Base-by-base conservation (phyloP, 2,329 filamentous ascomycete genomes). In the Simplicillium sp. region DNA sequence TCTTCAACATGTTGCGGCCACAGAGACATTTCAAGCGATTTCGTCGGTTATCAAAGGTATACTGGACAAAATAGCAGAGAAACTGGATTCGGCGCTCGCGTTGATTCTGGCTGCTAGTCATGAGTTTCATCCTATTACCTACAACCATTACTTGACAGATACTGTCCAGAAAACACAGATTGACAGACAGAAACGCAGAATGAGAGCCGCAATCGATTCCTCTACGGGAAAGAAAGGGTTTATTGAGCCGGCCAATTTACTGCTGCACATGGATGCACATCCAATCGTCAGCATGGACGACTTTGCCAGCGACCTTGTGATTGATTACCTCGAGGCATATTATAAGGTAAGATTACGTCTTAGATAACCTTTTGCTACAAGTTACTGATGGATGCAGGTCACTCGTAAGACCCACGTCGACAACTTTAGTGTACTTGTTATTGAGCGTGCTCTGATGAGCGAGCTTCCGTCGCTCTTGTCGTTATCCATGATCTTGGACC, bases 101-200 rank as follows among this genome's bases (percentile, higher is more conserved):
- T 17, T 35, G 0, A 42, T 58, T 4, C 31, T 46, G 12, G 36
- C 42, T 1, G 34, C 17, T 0, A 29, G 54, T 2, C 17, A 56
- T 11, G 38, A 46, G n/a, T 37, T 44, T 1, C 68, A 75, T 47
- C 71, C 70, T 0, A 71, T 75, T 29, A 79, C 72, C 0, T 77
- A 77, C 46, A 73, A 76, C 33, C 55, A 66, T 13, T 56, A 70
- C 29, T 71, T 69, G 17, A 60, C 58, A 0, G 54, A 68, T 12
- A 55, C 49, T 1, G 51, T 72, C 1, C 54, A 62, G 25, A 49
- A 52, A 1, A 42, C 53, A 16, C 54, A 55, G 7, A 16, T 25
- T 2, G 15, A 48, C 2, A 40, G 52, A 9, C 32, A 44, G 29
- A 31, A n/a, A n/a, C n/a, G n/a, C n/a, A n/a, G n/a, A n/a, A n/a